A percentile compares a stretch with the other conserved stretches of the same genome.
Conservation (phyloP, 1,139 yeast species). For the Meyerozyma smithsonii region DNA sequence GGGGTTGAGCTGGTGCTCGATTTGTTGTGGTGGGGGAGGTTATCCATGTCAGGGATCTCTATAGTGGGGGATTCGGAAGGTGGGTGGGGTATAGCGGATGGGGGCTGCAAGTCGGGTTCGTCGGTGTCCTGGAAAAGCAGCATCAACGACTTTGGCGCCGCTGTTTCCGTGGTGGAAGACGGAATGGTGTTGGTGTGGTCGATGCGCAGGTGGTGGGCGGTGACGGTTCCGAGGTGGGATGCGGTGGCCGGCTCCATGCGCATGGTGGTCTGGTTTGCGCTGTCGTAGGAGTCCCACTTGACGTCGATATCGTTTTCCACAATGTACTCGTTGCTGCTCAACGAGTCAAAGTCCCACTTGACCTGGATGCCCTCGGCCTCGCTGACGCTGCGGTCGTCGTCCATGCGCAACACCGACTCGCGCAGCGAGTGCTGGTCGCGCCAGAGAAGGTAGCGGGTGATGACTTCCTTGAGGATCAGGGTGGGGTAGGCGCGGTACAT, state of each 20-base stretch:
- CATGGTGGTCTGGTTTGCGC: slow-evolving; percentile 3
- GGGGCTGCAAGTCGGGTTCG: slow-evolving; percentile 6
- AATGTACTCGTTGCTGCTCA: slow-evolving; percentile 68
- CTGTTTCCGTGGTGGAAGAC: slow-evolving; percentile 18
- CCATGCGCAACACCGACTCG: slow-evolving; percentile 39
- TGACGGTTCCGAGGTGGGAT: not conserved
- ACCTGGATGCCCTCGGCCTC: slow-evolving; percentile 42
- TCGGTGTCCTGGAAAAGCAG: slow-evolving; percentile 56
- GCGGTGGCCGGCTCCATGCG: slow-evolving; percentile 4
- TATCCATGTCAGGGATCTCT: slow-evolving; percentile 44
- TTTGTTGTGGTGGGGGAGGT: slow-evolving; percentile 21
- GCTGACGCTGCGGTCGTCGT: slow-evolving; percentile 20
- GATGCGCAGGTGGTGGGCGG: not conserved
- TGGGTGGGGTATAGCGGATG: slow-evolving; percentile 13
- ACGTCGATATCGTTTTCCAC: slow-evolving; percentile 47
- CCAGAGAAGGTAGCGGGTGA: slow-evolving; percentile 80
- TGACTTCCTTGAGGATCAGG: slow-evolving; percentile 61
- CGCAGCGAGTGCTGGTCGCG: slow-evolving; percentile 54
- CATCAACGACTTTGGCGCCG: slow-evolving; percentile 68
- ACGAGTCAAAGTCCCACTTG: slow-evolving; percentile 86
- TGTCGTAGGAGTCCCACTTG: slow-evolving; percentile 2
- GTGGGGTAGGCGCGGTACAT: slow-evolving; percentile 59
- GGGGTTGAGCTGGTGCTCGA: slow-evolving; percentile 7
- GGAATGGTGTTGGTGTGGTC: slow-evolving; percentile 5
- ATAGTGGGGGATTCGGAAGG: slow-evolving; percentile 37